phyloP scores from a whole-genome alignment of 768 basidiomycete genomes.

The Lentinula sp. region DNA sequence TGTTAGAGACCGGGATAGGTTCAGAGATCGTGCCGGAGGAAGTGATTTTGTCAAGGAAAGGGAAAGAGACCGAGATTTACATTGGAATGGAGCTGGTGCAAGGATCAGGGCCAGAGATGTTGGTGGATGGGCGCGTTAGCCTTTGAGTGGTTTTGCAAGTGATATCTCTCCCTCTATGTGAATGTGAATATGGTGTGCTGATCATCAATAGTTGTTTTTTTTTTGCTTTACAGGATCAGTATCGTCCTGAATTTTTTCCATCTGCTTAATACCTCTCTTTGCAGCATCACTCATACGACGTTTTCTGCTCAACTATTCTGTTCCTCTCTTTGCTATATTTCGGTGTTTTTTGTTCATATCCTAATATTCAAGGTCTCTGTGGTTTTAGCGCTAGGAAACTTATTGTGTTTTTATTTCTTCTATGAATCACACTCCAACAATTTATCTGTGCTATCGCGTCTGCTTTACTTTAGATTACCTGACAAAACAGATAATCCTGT shows the following conservation, averaged over 20 bases:
- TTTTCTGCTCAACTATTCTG: not conserved
- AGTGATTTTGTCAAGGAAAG: not conserved
- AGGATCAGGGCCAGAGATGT: not conserved
- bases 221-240: no score
- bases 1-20: not conserved
- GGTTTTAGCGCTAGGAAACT: not conserved
- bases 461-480: not conserved
- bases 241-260: no score
- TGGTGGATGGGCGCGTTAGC: not conserved
- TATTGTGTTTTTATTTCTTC: conserved; percentile 4
- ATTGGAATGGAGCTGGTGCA: not conserved
- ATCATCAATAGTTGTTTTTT: not conserved
- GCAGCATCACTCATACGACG: no score
- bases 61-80: not conserved
- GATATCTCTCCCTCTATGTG: not conserved
- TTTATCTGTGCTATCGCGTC: not conserved
- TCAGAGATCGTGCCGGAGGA: not conserved
- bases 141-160: not conserved
- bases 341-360: not conserved
- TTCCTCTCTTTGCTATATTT: not conserved
- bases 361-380: not conserved
- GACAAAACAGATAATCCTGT: not conserved
- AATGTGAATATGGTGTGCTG: not conserved
- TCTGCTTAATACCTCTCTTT: no score
- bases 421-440: not conserved